Conservation (phyloP, 345 rosid genomes). For the Eutrema japonicum region DNA sequence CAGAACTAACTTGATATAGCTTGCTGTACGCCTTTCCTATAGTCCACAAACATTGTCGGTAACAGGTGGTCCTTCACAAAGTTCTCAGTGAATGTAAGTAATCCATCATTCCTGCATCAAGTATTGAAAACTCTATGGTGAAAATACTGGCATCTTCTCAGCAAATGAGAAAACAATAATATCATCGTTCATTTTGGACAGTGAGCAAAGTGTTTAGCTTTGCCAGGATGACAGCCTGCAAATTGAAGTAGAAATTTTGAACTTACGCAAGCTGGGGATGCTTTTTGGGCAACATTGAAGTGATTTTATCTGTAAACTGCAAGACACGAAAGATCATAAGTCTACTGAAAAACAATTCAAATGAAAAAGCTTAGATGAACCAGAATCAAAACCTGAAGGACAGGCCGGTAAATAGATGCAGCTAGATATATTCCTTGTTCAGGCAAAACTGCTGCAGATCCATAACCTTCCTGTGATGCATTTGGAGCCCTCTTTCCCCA, state of each 20-base stretch:
- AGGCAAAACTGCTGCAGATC: constrained; percentile 94
- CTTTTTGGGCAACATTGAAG: constrained; percentile 83
- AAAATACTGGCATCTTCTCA: constrained; percentile 12
- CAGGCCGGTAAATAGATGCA: constrained; percentile 94
- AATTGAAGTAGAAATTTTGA: constrained; percentile 5
- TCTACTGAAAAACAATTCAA: constrained; percentile 26
- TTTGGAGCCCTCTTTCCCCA: constrained; percentile 87
- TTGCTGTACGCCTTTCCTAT: constrained; percentile 96
- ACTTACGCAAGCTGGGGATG: constrained; percentile 94
- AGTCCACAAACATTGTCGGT: constrained; percentile 97
- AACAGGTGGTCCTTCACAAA: constrained; percentile 95
- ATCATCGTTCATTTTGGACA: constrained; percentile 28
- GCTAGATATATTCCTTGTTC: constrained; percentile 99
- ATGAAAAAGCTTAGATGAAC: constrained; percentile 33
- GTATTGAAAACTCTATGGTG: constrained; percentile 8
- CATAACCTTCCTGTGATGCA: constrained; percentile 91
- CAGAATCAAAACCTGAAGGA: constrained; percentile 74
- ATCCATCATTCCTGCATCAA: constrained; percentile 87
- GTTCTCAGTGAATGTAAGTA: constrained; percentile 92
- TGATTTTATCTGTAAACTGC: constrained; percentile 94
- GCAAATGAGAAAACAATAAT: constrained; percentile 24
- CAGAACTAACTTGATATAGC: constrained; percentile 95
- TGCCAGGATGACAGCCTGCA: constrained; percentile 29
- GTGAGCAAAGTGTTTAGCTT: constrained; percentile 9
- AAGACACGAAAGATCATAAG: constrained; percentile 45